Percentiles rank a stretch among this genome's conserved stretches.
Evolutionary conservation across 352 stramenopile genomes (phyloP).

Genomic region (Globisporangium canariense): DNA sequence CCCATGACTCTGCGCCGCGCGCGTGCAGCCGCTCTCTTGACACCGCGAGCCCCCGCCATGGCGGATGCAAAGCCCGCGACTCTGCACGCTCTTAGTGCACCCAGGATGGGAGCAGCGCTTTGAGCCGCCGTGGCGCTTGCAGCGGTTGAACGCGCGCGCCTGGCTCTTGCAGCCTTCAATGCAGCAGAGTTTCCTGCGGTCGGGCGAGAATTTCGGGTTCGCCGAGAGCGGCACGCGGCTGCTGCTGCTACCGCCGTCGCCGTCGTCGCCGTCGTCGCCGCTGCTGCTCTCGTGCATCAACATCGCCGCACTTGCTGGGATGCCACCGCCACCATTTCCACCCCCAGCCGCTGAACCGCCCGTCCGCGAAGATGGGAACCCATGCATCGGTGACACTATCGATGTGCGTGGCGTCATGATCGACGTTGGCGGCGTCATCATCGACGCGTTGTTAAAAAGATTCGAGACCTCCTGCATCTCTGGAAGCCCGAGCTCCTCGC

Average conservation of each 20-base stretch:
- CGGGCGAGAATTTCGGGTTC: constrained; percentile 50
- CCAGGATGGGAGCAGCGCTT: constrained; percentile 71
- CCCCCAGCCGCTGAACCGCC: background rate
- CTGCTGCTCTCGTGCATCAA: constrained; percentile 12
- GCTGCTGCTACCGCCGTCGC: background rate
- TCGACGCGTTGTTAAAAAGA: constrained; percentile 14
- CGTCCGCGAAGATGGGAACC: constrained; percentile 2
- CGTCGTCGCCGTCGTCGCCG: constrained; percentile 6
- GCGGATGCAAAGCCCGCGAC: constrained; percentile 51
- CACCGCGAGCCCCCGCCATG: constrained; percentile 79
- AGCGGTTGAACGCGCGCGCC: constrained; percentile 78
- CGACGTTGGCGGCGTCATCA: constrained; percentile 17
- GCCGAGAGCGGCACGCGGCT: constrained; percentile 15
- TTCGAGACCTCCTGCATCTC: constrained; percentile 17
- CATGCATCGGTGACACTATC: constrained; percentile 17
- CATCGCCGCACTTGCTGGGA: background rate
- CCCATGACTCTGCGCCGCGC: constrained; percentile 68
- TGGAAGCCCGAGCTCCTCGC: constrained; percentile 8
- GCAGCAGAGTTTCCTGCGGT: constrained; percentile 73
- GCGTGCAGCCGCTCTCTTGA: constrained; percentile 53
- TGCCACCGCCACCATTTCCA: background rate
- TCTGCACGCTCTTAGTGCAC: constrained; percentile 85
- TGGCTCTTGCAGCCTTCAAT: constrained; percentile 77
- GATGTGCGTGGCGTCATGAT: constrained; percentile 15
- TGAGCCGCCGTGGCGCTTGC: constrained; percentile 79